A percentile compares a stretch with the other conserved stretches of the same genome.
Evolutionary conservation across 805 yeast genomes (phyloP).

Genomic region (Middelhovenomyces tepae): DNA sequence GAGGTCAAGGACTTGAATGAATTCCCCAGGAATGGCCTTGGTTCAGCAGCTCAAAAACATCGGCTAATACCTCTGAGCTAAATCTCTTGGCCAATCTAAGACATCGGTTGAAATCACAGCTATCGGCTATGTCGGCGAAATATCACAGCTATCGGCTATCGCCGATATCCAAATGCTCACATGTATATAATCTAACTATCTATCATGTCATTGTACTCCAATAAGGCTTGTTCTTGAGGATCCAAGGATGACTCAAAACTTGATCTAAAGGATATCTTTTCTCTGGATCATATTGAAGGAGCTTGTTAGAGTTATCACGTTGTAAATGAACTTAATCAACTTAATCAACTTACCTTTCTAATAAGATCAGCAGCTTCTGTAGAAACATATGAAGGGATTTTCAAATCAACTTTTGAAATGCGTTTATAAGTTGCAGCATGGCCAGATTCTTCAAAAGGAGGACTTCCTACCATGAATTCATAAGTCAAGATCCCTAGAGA

Average conservation of each 20-base stretch:
- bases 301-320: constrained; percentile 15
- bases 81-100: no score
- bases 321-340: neutral
- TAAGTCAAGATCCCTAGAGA: constrained; percentile 81
- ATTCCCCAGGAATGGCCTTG: no score
- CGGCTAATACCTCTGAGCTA: no score
- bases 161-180: no score
- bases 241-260: constrained; percentile 79
- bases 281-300: constrained; percentile 62
- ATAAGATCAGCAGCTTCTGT: constrained; percentile 74
- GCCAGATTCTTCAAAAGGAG: constrained; percentile 87
- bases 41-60: no score
- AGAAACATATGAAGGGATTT: constrained; percentile 62
- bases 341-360: constrained; percentile 27
- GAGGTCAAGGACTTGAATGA: no score
- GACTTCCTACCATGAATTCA: constrained; percentile 78
- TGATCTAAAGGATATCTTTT: constrained; percentile 53
- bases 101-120: no score
- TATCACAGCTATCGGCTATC: no score
- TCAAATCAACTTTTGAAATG: constrained; percentile 68
- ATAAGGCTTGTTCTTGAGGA: constrained; percentile 46
- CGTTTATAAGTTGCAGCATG: constrained; percentile 65
- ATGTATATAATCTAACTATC: no score
- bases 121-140: no score
- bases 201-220: no score